A percentile compares a stretch with the other conserved stretches of the same genome.
Conservation (phyloP, 106 monocot genomes). For the Dendrobium huoshanense region DNA sequence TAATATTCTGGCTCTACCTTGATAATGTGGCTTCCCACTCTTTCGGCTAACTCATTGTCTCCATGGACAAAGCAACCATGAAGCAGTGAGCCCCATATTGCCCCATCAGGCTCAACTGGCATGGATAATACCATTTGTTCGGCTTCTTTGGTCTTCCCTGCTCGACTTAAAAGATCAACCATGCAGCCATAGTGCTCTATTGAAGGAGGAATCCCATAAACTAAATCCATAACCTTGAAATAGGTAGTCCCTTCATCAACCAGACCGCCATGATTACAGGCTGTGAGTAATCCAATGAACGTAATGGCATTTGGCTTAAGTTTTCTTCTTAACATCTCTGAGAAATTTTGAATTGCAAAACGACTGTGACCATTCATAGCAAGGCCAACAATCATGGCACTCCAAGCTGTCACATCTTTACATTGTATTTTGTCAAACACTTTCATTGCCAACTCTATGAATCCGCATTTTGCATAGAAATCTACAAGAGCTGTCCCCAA, state of each 20-base stretch:
- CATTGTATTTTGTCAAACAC: slow-evolving; percentile 21
- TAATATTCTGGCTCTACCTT: slow-evolving; percentile 7
- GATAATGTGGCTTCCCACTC: slow-evolving; percentile 16
- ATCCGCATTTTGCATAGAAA: slow-evolving; percentile 40
- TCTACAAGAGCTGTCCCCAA: slow-evolving; percentile 31
- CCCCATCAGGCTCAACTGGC: slow-evolving; percentile 27
- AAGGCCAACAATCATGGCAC: slow-evolving; percentile 31
- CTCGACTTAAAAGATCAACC: slow-evolving; percentile 30
- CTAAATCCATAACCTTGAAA: slow-evolving; percentile 11
- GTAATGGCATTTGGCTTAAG: slow-evolving; percentile 22
- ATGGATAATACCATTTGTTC: slow-evolving; percentile 26
- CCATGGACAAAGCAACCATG: slow-evolving; percentile 28
- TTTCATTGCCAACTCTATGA: slow-evolving; percentile 12
- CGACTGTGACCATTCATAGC: slow-evolving; percentile 26
- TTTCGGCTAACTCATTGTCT: slow-evolving; percentile 20
- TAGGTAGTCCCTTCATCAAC: slow-evolving; percentile 25
- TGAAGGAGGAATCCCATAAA: slow-evolving; percentile 12
- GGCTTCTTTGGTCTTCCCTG: slow-evolving; percentile 29
- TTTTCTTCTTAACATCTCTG: slow-evolving; percentile 5
- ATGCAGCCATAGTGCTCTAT: slow-evolving; percentile 39
- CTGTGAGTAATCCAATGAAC: slow-evolving; percentile 29
- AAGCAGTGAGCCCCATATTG: slow-evolving; percentile 39
- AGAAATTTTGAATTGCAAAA: slow-evolving; percentile 22
- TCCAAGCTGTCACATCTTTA: slow-evolving; percentile 30
- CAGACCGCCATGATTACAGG: slow-evolving; percentile 40